These are phyloP conservation scores for Suillus placidus DNA, from an alignment of 768 basidiomycete genomes.

Conservation along the genomic window DNA sequence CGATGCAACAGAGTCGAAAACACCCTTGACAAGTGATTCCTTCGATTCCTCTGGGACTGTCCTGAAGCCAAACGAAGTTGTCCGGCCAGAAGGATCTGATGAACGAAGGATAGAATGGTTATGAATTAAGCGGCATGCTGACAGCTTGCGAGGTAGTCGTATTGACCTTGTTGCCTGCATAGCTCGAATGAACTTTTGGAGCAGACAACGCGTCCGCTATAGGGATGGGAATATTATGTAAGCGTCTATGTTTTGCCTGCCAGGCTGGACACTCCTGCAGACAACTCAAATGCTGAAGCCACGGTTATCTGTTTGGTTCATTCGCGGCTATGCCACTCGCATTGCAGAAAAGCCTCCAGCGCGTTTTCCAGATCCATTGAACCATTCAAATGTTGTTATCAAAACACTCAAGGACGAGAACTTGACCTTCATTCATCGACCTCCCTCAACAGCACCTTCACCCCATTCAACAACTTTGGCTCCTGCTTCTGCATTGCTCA, in stretches of 20 bases:
- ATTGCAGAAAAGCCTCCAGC: constrained; percentile 47
- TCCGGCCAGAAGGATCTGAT: constrained; percentile 36
- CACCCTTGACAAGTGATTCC: constrained; percentile 86
- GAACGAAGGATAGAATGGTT: constrained; percentile 13
- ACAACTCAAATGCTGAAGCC: constrained; percentile 24
- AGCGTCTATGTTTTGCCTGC: background rate
- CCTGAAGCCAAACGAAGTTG: constrained; percentile 92
- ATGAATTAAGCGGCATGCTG: constrained; percentile 20
- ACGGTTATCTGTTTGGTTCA: constrained; percentile 22
- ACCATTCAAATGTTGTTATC: constrained; percentile 54
- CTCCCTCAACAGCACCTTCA: constrained; percentile 77
- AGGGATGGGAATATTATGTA: constrained; percentile 4
- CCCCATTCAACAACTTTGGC: constrained; percentile 70
- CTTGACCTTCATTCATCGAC: constrained; percentile 81
- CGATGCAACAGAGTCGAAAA: constrained; percentile 95
- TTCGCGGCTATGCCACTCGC: constrained; percentile 45
- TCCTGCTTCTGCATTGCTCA: constrained; percentile 73
- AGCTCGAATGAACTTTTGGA: background rate
- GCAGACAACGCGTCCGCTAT: background rate
- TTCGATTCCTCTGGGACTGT: constrained; percentile 86
- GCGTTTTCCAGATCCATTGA: constrained; percentile 61
- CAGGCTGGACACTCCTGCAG: background rate
- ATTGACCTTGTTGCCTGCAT: constrained; percentile 9
- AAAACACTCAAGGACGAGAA: constrained; percentile 52
- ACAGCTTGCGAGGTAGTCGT: constrained; percentile 3